Conservation (phyloP, 176 grass and related monocot species). For the Aegilops bicornis region DNA sequence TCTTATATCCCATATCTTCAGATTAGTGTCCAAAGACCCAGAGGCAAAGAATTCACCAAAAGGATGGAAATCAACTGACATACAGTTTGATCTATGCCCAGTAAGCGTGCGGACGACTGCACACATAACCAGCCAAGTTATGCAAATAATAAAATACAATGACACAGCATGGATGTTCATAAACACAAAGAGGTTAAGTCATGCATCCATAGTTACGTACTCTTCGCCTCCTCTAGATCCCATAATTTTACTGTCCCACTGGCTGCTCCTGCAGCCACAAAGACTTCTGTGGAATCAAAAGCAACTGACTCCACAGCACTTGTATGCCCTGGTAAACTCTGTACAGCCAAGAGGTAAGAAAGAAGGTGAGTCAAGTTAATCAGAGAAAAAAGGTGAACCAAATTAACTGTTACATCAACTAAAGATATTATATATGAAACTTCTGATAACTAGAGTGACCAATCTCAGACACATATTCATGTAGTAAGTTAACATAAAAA, state of each 20-base stretch:
- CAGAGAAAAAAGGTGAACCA: not conserved
- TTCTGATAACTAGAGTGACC: not conserved
- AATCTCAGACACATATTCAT: not conserved
- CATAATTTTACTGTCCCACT: constrained; percentile 92
- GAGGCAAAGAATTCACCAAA: constrained; percentile 97
- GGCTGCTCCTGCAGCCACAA: constrained; percentile 91
- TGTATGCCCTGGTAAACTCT: constrained; percentile 92
- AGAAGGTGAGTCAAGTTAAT: not conserved
- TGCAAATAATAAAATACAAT: not conserved
- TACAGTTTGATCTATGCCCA: constrained; percentile 89
- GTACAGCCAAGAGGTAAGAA: constrained; percentile 17
- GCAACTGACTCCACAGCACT: constrained; percentile 88
- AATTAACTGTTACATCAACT: not conserved
- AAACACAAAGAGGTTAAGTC: constrained; percentile 3
- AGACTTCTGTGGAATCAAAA: constrained; percentile 90
- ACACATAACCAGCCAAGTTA: constrained; percentile 33
- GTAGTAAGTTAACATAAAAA: constrained; percentile 4
- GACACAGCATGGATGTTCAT: not conserved
- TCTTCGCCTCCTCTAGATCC: constrained; percentile 94
- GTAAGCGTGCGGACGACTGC: constrained; percentile 89
- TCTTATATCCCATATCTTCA: constrained; percentile 99
- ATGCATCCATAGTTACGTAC: constrained; percentile 40
- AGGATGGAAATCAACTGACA: constrained; percentile 96
- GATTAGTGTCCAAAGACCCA: constrained; percentile 90
- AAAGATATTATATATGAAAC: not conserved